Percentiles rank a stretch among this genome's conserved stretches.
Evolutionary conservation across 768 basidiomycete genomes (phyloP).

Genomic region (Kwoniella sp.): DNA sequence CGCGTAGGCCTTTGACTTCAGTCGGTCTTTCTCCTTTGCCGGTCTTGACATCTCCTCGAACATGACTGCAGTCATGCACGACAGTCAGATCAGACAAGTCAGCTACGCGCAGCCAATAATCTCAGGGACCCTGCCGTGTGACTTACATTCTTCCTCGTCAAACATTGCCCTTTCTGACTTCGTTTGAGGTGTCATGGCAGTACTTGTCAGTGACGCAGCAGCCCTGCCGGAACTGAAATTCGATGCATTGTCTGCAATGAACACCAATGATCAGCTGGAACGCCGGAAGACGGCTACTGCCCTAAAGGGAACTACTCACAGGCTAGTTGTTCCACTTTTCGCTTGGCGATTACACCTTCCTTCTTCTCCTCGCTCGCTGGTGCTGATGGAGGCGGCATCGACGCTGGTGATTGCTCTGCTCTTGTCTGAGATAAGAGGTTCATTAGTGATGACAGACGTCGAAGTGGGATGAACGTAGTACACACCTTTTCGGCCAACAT

Average conservation of each 20-base stretch:
- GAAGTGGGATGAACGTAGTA: not conserved
- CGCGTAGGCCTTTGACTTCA: conserved; percentile 88
- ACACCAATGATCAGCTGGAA: too few species aligned
- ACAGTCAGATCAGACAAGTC: not conserved
- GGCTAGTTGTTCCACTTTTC: conserved; percentile 44
- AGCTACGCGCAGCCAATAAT: too few species aligned
- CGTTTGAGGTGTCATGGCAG: conserved; percentile 77
- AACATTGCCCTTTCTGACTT: conserved; percentile 79
- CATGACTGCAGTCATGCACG: conserved; percentile 64
- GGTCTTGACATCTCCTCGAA: conserved; percentile 87
- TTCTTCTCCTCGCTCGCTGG: conserved; percentile 29
- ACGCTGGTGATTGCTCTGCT: conserved; percentile 31
- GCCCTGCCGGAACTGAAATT: conserved; percentile 69
- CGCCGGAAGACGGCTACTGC: too few species aligned
- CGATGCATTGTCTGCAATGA: conserved; percentile 59
- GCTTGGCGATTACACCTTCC: conserved; percentile 45
- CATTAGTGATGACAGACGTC: conserved; percentile 2
- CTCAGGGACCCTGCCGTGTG: too few species aligned
- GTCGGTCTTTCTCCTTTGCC: conserved; percentile 86
- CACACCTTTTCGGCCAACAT: conserved; percentile 56
- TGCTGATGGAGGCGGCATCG: conserved; percentile 13
- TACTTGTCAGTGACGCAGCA: conserved; percentile 91
- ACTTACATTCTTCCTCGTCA: conserved; percentile 86
- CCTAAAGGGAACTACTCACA: conserved; percentile 30
- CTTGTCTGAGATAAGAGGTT: conserved; percentile 23